A percentile compares a stretch with the other conserved stretches of the same genome.
Conservation (phyloP, 331 rosid species). For the Cydonia oblonga region DNA sequence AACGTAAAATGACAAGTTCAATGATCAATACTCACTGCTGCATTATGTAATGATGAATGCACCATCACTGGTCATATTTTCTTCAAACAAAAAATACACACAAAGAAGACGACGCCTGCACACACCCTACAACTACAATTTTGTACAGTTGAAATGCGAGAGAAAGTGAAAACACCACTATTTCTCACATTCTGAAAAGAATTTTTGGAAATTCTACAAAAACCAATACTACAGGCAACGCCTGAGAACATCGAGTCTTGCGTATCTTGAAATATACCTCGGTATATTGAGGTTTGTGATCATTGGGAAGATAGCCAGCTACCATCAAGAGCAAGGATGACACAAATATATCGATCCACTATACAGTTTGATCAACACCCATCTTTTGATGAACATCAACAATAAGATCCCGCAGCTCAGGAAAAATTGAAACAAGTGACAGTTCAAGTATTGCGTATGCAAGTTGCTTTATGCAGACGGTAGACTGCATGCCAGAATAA, state of each 20-base stretch:
- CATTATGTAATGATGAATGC: too few relatives aligned
- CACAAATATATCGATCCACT: conserved; percentile 9
- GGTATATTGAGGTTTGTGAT: conserved; percentile 5
- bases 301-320: conserved; percentile 13
- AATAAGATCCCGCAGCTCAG: conserved; percentile 64
- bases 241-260: conserved; percentile 4
- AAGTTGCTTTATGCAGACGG: conserved; percentile 79
- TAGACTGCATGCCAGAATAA: conserved; percentile 43
- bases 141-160: conserved; percentile 31
- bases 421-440: conserved; percentile 59
- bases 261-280: not conserved
- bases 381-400: conserved; percentile 44
- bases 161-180: conserved; percentile 10
- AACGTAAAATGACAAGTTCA: too few relatives aligned
- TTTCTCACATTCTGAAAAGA: conserved; percentile 13
- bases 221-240: conserved; percentile 9
- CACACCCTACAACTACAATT: conserved; percentile 31
- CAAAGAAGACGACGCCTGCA: conserved; percentile 17
- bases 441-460: conserved; percentile 68
- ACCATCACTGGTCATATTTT: not conserved
- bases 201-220: too few relatives aligned
- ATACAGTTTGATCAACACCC: conserved; percentile 31
- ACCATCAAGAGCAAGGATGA: conserved; percentile 6
- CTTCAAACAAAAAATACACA: conserved; percentile 10
- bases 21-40: not conserved